These are phyloP conservation scores for Leccinum fallax DNA, from an alignment of 1,284 basidiomycete species.

Conservation along the genomic window DNA sequence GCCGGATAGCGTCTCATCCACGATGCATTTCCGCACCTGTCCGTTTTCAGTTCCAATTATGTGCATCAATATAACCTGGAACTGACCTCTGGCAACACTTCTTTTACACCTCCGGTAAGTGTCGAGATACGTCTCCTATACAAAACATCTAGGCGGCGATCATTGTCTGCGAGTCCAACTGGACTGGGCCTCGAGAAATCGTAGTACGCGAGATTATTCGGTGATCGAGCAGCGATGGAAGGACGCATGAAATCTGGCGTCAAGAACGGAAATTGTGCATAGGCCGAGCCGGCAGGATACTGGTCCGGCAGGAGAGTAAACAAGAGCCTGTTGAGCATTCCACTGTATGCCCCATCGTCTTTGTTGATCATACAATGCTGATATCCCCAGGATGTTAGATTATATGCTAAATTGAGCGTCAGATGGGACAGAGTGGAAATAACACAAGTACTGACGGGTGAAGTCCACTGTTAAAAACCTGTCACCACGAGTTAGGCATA, in stretches of 20 bases:
- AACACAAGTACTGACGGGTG: constrained; percentile 51
- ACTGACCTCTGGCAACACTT: constrained; percentile 21
- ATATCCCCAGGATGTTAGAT: constrained; percentile 79
- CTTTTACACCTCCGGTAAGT: constrained; percentile 19
- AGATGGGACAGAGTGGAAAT: not conserved
- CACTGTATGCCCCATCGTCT: constrained; percentile 71
- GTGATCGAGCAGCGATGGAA: constrained; percentile 16
- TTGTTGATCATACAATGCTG: constrained; percentile 66
- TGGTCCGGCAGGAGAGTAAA: constrained; percentile 69
- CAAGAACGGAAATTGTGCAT: constrained; percentile 69
- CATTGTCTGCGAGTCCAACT: not conserved
- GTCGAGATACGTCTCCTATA: constrained; percentile 24
- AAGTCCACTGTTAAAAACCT: constrained; percentile 80
- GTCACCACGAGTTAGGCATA: constrained; percentile 72
- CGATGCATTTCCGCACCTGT: constrained; percentile 17
- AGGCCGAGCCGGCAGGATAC: constrained; percentile 60
- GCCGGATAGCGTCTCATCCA: constrained; percentile 11
- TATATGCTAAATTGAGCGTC: constrained; percentile 49
- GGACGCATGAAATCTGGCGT: constrained; percentile 43
- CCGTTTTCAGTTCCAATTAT: not conserved
- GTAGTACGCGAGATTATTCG: constrained; percentile 20
- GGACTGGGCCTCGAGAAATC: constrained; percentile 24
- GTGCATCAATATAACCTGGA: not conserved
- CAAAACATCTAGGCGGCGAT: not conserved
- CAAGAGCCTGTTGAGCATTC: constrained; percentile 71